Base-by-base conservation (phyloP, 768 basidiomycete species). In the Serendipita vermifera region DNA sequence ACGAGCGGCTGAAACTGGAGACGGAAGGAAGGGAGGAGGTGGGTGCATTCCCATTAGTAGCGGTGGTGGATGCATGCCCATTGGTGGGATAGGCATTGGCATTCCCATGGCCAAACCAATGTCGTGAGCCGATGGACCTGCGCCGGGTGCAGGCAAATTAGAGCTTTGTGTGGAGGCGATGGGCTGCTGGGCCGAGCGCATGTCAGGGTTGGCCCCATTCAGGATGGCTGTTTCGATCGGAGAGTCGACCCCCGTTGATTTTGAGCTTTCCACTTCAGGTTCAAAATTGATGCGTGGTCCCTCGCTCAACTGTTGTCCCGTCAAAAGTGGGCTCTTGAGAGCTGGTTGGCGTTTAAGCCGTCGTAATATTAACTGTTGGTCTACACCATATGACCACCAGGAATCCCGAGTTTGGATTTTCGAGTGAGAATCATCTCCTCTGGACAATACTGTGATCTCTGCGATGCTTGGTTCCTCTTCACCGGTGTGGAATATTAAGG, bases 91-190 rank as follows among this genome's bases (percentile, higher is more conserved):
- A 15, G 38, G 39, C 22, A 56, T 43, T 11, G 38, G 27, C 32
- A 31, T 51, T n/a, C 46, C 22, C 27, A 51, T 51, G 32, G 55
- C 38, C 6, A 56, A 11, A 15, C 35, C 55, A 15, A 46, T 56
- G 24, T 43, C 55, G 6, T 24, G 55, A 15, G 31, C 31, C 9
- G 38, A 43, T 17, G 55, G 55, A 7, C 38, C 38, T 1, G 55
- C 15, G 26, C 55, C 55, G 13, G 55, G 55, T 3, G 39, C 22
- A 2, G 54, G 27, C 29, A 35, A 24, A 17, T 22, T 22, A 38
- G 54, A 35, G 29, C 15, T 31, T 11, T n/a, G n/a, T n/a, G n/a
- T n/a, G 54, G 54, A 22, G 6, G 39, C 17, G 39, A n/a, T 41
- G 27, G 39, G 39, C 15, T 41, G 17, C 17, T 6, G 7, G 39